Conservation (phyloP, 371 early-diverging fungal genomes). For the Saksenaea vasiformis region DNA sequence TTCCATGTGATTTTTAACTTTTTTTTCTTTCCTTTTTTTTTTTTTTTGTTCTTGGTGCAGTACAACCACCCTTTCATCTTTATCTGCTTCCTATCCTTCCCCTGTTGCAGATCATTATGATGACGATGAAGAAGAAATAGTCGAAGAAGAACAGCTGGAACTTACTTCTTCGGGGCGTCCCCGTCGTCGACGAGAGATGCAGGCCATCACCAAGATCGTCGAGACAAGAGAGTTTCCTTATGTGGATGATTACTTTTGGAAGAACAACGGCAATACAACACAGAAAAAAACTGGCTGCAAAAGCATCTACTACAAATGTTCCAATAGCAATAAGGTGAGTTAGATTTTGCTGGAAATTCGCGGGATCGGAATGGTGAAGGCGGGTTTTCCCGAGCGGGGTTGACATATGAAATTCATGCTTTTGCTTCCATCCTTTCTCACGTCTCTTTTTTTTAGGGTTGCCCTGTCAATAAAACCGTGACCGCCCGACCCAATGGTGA, state of each 20-base stretch:
- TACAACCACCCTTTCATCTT: background rate
- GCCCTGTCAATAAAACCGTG: conserved; percentile 67
- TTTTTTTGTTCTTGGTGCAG: background rate
- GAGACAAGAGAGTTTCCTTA: conserved; percentile 52
- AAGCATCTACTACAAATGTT: conserved; percentile 59
- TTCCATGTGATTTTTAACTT: background rate
- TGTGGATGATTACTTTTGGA: conserved; percentile 51
- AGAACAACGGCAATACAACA: conserved; percentile 59
- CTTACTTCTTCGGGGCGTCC: conserved; percentile 4
- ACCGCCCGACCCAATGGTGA: conserved; percentile 60
- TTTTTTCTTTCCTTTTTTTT: background rate
- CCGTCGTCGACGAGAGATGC: conserved; percentile 57
- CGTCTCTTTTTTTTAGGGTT: conserved; percentile 32
- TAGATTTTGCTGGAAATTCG: conserved; percentile 5
- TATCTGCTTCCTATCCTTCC: conserved; percentile 26
- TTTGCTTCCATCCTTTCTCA: conserved; percentile 2
- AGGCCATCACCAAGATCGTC: conserved; percentile 55
- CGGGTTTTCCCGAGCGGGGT: conserved; percentile 26
- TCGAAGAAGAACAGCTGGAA: conserved; percentile 17
- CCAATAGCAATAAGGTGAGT: conserved; percentile 36
- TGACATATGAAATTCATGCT: conserved; percentile 41
- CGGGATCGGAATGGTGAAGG: conserved; percentile 12
- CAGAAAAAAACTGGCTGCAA: conserved; percentile 57
- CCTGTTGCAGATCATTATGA: conserved; percentile 25
- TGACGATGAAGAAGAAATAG: conserved; percentile 14